Conservation (phyloP, 441 rosid genomes). For the Francoa sonchifolia region DNA sequence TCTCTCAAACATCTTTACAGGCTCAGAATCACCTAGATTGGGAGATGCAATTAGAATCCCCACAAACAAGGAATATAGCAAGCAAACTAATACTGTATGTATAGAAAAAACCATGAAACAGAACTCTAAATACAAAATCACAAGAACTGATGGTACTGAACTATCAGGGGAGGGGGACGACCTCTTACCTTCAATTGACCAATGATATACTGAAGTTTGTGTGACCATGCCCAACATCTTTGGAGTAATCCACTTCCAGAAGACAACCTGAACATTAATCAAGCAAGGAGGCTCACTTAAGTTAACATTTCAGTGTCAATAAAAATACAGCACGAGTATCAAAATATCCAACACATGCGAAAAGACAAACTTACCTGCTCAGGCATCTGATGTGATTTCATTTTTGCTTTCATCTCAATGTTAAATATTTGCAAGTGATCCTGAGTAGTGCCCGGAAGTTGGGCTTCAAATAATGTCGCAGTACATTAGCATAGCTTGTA, state of each 20-base stretch:
- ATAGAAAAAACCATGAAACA: not conserved
- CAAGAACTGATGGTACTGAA: constrained; percentile 3
- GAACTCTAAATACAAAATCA: not conserved
- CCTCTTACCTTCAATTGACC: constrained; percentile 89
- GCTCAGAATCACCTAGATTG: constrained; percentile 87
- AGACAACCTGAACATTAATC: constrained; percentile 48
- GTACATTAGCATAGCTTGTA: constrained; percentile 6
- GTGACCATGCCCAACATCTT: constrained; percentile 96
- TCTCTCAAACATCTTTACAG: constrained; percentile 94
- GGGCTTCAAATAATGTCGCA: constrained; percentile 44
- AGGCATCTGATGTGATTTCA: constrained; percentile 97
- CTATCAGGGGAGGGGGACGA: constrained; percentile 1
- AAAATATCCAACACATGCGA: not conserved
- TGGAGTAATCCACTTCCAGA: constrained; percentile 96
- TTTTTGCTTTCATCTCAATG: constrained; percentile 89
- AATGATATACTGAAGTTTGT: constrained; percentile 83
- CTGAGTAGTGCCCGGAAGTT: constrained; percentile 95
- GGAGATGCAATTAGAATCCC: constrained; percentile 8
- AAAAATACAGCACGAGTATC: not conserved
- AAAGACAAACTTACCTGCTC: constrained; percentile 56
- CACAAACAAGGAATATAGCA: not conserved
- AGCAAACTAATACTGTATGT: not conserved
- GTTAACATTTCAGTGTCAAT: not conserved
- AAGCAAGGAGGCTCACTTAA: not conserved
- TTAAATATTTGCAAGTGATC: constrained; percentile 98